Evolutionary conservation across 1,139 yeast genomes (phyloP).

Genomic region (Sugiyamaella xylanicola): DNA sequence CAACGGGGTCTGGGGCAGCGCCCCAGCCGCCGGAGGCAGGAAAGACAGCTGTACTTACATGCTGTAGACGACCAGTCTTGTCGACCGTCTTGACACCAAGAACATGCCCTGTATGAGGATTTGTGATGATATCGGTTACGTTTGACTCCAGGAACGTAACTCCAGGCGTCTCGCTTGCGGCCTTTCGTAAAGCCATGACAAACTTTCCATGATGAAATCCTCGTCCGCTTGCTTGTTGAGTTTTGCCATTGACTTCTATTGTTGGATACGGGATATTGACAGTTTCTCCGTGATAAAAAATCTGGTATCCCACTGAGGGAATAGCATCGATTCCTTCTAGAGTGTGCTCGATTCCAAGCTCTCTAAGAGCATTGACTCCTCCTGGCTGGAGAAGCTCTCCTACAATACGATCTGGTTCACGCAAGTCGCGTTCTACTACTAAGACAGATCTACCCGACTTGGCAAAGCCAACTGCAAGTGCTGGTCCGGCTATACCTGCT

Average conservation of each 20-base stretch:
- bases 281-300: conserved; percentile 61
- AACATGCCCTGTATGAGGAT: conserved; percentile 54
- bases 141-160: conserved; percentile 82
- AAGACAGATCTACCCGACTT: conserved; percentile 79
- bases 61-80: conserved; percentile 30
- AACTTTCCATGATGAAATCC: conserved; percentile 93
- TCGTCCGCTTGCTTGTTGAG: conserved; percentile 59
- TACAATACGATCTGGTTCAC: conserved; percentile 91
- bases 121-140: conserved; percentile 63
- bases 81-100: conserved; percentile 60
- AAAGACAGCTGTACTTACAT: too few relatives aligned
- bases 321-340: conserved; percentile 81
- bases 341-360: conserved; percentile 79
- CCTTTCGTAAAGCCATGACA: conserved; percentile 69
- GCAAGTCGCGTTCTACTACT: conserved; percentile 77
- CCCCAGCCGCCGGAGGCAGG: not conserved
- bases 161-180: conserved; percentile 59
- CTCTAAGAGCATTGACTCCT: conserved; percentile 77
- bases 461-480: conserved; percentile 86
- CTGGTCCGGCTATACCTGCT: conserved; percentile 96
- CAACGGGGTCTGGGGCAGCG: not conserved
- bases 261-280: conserved; percentile 70
- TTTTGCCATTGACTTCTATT: conserved; percentile 24
- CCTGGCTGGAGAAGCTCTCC: conserved; percentile 98
- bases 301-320: conserved; percentile 76